These are phyloP conservation scores for Hericium rajendrae DNA, from an alignment of 768 basidiomycete species.

Conservation along the genomic window DNA sequence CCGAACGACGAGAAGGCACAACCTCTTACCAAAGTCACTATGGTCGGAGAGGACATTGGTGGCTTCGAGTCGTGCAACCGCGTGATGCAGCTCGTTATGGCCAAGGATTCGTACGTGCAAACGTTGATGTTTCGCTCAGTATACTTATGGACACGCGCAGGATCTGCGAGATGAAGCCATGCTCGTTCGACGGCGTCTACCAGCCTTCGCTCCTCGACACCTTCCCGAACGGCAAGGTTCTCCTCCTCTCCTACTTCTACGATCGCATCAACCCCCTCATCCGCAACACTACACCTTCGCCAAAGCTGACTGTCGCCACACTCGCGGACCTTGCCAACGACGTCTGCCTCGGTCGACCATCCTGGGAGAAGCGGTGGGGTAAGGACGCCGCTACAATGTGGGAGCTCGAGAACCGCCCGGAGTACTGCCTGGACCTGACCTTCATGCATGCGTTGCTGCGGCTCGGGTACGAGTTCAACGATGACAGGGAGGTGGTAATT, in stretches of 20 bases:
- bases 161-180: constrained; percentile 85
- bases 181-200: constrained; percentile 96
- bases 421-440: constrained; percentile 93
- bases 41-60: constrained; percentile 78
- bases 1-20: constrained; percentile 32
- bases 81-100: constrained; percentile 81
- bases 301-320: constrained; percentile 33
- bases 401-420: constrained; percentile 76
- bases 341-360: constrained; percentile 61
- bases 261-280: constrained; percentile 84
- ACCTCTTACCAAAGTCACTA: constrained; percentile 55
- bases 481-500: constrained; percentile 55
- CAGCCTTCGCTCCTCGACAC: constrained; percentile 87
- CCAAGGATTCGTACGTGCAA: constrained; percentile 78
- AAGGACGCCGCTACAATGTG: constrained; percentile 36
- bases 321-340: constrained; percentile 54
- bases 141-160: constrained; percentile 25
- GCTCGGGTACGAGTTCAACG: constrained; percentile 84
- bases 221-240: constrained; percentile 76
- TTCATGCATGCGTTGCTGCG: constrained; percentile 87
- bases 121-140: not conserved
- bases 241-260: constrained; percentile 97
- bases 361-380: constrained; percentile 49
- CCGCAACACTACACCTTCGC: constrained; percentile 16
- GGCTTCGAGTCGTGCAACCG: constrained; percentile 80